Conservation (phyloP, 1,284 basidiomycete genomes). For the Melampsora americana region DNA sequence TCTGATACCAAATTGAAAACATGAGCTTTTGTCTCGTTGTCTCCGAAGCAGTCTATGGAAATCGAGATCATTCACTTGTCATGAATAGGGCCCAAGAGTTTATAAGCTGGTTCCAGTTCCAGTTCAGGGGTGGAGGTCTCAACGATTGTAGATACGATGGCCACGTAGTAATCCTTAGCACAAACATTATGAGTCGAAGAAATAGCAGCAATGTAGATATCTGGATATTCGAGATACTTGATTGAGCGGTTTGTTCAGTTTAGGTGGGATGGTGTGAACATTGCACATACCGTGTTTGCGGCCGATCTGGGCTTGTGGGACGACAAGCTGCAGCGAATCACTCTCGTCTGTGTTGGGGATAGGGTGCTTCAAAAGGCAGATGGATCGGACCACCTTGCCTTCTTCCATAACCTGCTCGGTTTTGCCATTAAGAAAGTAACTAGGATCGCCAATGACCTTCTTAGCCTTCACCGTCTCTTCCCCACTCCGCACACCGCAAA, state of each 20-base stretch:
- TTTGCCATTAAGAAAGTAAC: constrained; percentile 73
- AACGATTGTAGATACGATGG: constrained; percentile 97
- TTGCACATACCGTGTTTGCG: constrained; percentile 75
- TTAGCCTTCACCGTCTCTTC: constrained; percentile 94
- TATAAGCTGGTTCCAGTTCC: constrained; percentile 85
- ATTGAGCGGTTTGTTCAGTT: constrained; percentile 31
- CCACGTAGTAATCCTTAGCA: constrained; percentile 88
- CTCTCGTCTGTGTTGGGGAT: constrained; percentile 95
- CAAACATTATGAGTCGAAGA: constrained; percentile 97
- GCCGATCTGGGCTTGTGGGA: constrained; percentile 96
- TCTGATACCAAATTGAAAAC: constrained; percentile 57
- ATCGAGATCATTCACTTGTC: constrained; percentile 71
- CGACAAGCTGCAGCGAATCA: constrained; percentile 95
- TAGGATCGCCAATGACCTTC: constrained; percentile 95
- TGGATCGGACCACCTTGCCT: constrained; percentile 91
- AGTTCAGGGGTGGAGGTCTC: constrained; percentile 90
- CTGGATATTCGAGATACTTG: constrained; percentile 57
- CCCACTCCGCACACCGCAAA: constrained; percentile 84
- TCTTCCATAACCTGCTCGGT: constrained; percentile 86
- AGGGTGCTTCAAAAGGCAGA: constrained; percentile 96
- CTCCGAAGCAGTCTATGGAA: constrained; percentile 1
- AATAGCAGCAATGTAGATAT: constrained; percentile 98
- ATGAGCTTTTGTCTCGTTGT: background rate
- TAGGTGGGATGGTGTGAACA: background rate
- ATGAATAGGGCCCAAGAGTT: constrained; percentile 85